A percentile compares a stretch with the other conserved stretches of the same genome.
phyloP scores from a whole-genome alignment of 192 early-diverging fungal genomes.

The Backusella luteola region DNA sequence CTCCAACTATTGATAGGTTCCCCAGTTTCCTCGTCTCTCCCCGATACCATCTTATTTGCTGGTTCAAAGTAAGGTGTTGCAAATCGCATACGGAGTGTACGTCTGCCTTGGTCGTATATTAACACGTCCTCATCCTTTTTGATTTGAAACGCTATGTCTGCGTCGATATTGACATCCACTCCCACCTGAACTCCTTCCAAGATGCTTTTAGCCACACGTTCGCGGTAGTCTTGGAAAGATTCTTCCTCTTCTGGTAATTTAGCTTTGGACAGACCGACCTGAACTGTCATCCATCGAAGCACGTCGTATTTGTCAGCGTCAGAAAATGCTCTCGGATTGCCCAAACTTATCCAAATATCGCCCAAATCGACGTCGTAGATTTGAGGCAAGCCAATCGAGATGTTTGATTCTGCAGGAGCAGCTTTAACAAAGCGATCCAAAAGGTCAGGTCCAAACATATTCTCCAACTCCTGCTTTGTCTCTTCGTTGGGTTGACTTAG shows the following conservation, averaged over 20 bases:
- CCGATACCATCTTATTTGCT: slow-evolving; percentile 45
- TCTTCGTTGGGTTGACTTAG: not conserved
- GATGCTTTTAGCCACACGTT: slow-evolving; percentile 40
- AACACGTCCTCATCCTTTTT: slow-evolving; percentile 15
- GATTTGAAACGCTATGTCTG: slow-evolving; percentile 33
- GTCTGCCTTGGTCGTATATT: slow-evolving; percentile 46
- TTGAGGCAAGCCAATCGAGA: slow-evolving; percentile 40
- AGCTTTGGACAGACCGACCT: slow-evolving; percentile 15
- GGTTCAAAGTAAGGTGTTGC: slow-evolving; percentile 53
- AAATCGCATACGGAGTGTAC: slow-evolving; percentile 44
- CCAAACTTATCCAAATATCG: slow-evolving; percentile 48
- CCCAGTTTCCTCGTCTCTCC: slow-evolving; percentile 31
- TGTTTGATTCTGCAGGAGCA: slow-evolving; percentile 7
- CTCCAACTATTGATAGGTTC: slow-evolving; percentile 45
- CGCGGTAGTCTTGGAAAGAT: slow-evolving; percentile 29
- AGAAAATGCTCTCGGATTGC: slow-evolving; percentile 28
- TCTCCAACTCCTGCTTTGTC: not conserved
- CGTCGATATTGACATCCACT: slow-evolving; percentile 49
- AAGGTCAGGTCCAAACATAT: slow-evolving; percentile 41
- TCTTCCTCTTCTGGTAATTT: slow-evolving; percentile 14
- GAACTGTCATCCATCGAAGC: slow-evolving; percentile 42
- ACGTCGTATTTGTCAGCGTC: slow-evolving; percentile 32
- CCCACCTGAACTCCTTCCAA: slow-evolving; percentile 49
- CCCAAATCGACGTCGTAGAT: slow-evolving; percentile 46
- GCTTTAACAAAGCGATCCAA: slow-evolving; percentile 34